Conservation (phyloP, 2,329 filamentous ascomycete species). For the Calonectria pteridis region DNA sequence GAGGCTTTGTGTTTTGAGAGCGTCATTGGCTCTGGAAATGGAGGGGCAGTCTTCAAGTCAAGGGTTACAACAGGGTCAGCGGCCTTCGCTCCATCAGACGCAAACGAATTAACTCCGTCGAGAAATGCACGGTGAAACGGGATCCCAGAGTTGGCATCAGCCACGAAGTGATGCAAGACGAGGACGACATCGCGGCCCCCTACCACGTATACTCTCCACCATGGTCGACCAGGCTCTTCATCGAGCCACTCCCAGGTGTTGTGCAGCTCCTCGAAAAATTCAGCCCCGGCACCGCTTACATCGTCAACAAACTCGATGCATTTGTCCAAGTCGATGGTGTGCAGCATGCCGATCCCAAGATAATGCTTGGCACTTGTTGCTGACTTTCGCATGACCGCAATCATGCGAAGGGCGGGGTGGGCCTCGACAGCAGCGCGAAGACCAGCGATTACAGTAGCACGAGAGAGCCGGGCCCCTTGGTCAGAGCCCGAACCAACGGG, state of each 20-base stretch:
- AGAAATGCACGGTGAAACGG: conserved; percentile 31
- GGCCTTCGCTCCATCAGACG: background rate
- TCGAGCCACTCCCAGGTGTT: conserved; percentile 27
- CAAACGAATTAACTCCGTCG: conserved; percentile 20
- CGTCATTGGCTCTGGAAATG: conserved; percentile 14
- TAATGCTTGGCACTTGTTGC: conserved; percentile 19
- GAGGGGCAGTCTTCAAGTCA: background rate
- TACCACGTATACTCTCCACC: conserved; percentile 30
- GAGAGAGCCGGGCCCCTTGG: background rate
- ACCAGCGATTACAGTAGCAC: conserved; percentile 27
- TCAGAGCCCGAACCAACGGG: background rate
- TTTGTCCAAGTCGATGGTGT: conserved; percentile 20
- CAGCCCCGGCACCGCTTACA: background rate
- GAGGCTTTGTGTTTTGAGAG: conserved; percentile 2
- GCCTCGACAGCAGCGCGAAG: conserved; percentile 31
- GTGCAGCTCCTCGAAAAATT: conserved; percentile 26
- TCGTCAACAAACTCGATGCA: conserved; percentile 28
- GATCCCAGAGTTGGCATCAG: conserved; percentile 26
- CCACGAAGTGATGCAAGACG: conserved; percentile 27
- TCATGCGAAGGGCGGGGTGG: conserved; percentile 32
- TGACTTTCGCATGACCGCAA: conserved; percentile 25
- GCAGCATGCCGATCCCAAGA: conserved; percentile 19
- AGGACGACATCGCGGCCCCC: conserved; percentile 28
- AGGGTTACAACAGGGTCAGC: conserved; percentile 8
- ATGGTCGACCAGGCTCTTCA: conserved; percentile 19